Evolutionary conservation across 768 basidiomycete species (phyloP), one percentile per base, ranked within the genome.

Genomic region (Pleurotus ostreatus): DNA sequence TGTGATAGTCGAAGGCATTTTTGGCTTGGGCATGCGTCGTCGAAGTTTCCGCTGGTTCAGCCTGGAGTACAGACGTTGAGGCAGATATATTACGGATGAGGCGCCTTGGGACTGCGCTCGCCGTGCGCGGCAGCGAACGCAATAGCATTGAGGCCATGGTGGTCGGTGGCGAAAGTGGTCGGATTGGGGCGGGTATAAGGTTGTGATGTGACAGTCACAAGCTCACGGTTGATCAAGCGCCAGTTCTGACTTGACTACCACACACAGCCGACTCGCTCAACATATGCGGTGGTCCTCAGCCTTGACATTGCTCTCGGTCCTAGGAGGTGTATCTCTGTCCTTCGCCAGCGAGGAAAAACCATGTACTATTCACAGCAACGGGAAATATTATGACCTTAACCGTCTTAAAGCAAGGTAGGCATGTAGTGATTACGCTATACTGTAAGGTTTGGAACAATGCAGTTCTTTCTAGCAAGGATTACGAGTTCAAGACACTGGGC

Each of bases 71-170:
- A n/a, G 59, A 55, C 46, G 71, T 46, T 15, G 78, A 71, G 40
- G 73, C 62, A 43, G 77, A 71, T 47, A 80, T 61, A 60, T 68
- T 71, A 38, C 76, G 73, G 41, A 64, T 68, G 18, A 71, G 51
- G 18, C 69, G 59, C 23, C 64, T 60, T 18, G 71, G 67, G n/a
- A 68, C 46, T 47, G 63, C 64, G 57, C 66, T 74, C 62, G 72
- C 64, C 57, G 72, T 71, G 65, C 73, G 80, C 67, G 84, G 74
- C 63, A 82, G 72, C 64, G 85, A 82, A 67, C 86, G 85, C 68
- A 89, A 71, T 60, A 90, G 67, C 62, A 78, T 69, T 61, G 83
- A 83, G 64, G 86, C 82, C 88, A 90, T 89, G 70, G 60, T 70
- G 63, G 66, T 66, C 59, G 67, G 66, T 59, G 59, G 55, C 60